Percentiles rank a stretch among this genome's conserved stretches.
phyloP scores from a whole-genome alignment of 75 land plant species.

The Picea glauca region DNA sequence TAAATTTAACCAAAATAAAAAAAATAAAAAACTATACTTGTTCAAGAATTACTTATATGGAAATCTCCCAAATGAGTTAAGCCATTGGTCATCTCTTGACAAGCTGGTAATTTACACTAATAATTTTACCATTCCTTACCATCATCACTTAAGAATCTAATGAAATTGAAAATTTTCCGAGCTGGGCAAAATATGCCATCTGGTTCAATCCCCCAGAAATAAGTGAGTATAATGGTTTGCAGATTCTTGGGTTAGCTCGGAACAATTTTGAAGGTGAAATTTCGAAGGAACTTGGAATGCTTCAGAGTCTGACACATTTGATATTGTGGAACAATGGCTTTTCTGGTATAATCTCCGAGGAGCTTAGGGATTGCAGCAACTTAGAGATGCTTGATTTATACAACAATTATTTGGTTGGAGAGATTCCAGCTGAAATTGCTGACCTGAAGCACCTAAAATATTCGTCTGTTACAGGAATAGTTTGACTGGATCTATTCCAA shows the following conservation, averaged over 20 bases:
- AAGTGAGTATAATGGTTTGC: slow-evolving; percentile 38
- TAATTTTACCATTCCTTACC: slow-evolving; percentile 56
- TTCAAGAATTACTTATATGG: slow-evolving; percentile 61
- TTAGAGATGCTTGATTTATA: slow-evolving; percentile 62
- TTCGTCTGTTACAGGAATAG: slow-evolving; percentile 49
- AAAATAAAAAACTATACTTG: slow-evolving; percentile 27
- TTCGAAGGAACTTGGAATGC: slow-evolving; percentile 60
- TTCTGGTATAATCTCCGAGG: slow-evolving; percentile 59
- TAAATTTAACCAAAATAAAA: no score
- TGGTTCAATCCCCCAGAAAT: slow-evolving; percentile 66
- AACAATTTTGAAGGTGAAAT: slow-evolving; percentile 55
- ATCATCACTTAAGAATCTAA: slow-evolving; percentile 51
- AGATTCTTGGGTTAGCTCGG: slow-evolving; percentile 54
- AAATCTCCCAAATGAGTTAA: slow-evolving; percentile 47
- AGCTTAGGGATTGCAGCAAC: slow-evolving; percentile 54
- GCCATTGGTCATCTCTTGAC: slow-evolving; percentile 32
- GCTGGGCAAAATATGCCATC: slow-evolving; percentile 58
- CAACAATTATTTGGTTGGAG: slow-evolving; percentile 51
- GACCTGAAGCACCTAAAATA: slow-evolving; percentile 32
- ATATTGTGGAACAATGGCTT: slow-evolving; percentile 52
- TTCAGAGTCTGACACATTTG: slow-evolving; percentile 41
- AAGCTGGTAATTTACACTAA: slow-evolving; percentile 36
- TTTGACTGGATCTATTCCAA: slow-evolving; percentile 62
- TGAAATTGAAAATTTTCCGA: slow-evolving; percentile 33
- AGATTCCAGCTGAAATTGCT: slow-evolving; percentile 63